Conservation (phyloP, 495 filamentous ascomycete species). For the Penicillium chermesinum region DNA sequence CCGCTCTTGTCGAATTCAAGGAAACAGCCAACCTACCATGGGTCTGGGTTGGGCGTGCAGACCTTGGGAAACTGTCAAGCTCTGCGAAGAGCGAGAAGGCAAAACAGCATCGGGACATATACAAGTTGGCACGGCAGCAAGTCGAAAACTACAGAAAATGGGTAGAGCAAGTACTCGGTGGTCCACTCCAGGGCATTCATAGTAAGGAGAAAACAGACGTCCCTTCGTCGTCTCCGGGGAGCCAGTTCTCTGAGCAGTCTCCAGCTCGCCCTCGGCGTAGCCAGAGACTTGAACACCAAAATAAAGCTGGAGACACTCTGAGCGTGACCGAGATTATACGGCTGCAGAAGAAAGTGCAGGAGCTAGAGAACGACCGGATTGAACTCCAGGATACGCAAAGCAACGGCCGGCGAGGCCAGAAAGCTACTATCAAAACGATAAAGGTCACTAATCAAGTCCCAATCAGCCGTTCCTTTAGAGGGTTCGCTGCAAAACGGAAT, state of each 20-base stretch:
- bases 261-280: too few relatives aligned
- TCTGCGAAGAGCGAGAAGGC: not conserved
- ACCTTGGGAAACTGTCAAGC: not conserved
- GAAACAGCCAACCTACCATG: not conserved
- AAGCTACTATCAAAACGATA: not conserved
- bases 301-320: not conserved
- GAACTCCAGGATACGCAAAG: not conserved
- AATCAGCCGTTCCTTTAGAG: not conserved
- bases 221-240: not conserved
- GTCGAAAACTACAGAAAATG: not conserved
- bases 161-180: not conserved
- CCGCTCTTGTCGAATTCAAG: slow-evolving; percentile 2
- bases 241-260: too few relatives aligned
- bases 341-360: not conserved
- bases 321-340: not conserved
- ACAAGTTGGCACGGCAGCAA: not conserved
- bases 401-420: not conserved
- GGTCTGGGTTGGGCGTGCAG: not conserved
- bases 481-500: not conserved
- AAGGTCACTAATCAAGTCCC: not conserved
- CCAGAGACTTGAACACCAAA: not conserved
- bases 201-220: not conserved
- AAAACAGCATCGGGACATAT: not conserved
- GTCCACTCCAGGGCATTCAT: not conserved
- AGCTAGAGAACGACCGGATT: not conserved